Conservation (phyloP, 768 basidiomycete genomes). For the Hericium erinaceus region DNA sequence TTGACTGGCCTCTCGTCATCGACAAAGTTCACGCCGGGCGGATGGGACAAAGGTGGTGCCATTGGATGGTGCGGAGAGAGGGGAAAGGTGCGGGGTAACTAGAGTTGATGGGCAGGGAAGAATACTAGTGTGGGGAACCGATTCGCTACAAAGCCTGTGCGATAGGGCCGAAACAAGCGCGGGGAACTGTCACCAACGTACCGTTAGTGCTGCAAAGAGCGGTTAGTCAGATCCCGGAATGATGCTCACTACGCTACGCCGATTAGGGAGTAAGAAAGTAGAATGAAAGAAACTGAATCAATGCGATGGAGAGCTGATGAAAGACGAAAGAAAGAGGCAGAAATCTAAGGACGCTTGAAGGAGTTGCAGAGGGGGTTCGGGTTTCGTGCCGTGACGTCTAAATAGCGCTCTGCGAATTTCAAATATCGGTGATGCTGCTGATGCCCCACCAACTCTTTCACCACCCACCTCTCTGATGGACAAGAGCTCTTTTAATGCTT, state of each 20-base stretch:
- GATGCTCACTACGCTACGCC: not conserved
- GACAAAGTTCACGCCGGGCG: slow-evolving; percentile 53
- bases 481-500: no score
- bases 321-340: not conserved
- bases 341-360: no score
- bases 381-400: not conserved
- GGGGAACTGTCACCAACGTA: not conserved
- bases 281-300: not conserved
- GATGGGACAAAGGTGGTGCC: slow-evolving; percentile 60
- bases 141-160: not conserved
- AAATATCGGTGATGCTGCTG: not conserved
- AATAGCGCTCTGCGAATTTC: not conserved
- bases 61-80: slow-evolving; percentile 24
- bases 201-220: not conserved
- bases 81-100: slow-evolving; percentile 1
- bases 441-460: not conserved
- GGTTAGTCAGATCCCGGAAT: not conserved
- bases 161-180: not conserved
- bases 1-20: slow-evolving; percentile 52
- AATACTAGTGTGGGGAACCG: not conserved
- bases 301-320: not conserved
- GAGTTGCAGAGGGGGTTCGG: not conserved
- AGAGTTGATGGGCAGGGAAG: not conserved
- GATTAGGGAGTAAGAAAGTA: not conserved
- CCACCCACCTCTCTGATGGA: not conserved